phyloP scores from a whole-genome alignment of 1,284 basidiomycete species.

The Stereum hirsutum region DNA sequence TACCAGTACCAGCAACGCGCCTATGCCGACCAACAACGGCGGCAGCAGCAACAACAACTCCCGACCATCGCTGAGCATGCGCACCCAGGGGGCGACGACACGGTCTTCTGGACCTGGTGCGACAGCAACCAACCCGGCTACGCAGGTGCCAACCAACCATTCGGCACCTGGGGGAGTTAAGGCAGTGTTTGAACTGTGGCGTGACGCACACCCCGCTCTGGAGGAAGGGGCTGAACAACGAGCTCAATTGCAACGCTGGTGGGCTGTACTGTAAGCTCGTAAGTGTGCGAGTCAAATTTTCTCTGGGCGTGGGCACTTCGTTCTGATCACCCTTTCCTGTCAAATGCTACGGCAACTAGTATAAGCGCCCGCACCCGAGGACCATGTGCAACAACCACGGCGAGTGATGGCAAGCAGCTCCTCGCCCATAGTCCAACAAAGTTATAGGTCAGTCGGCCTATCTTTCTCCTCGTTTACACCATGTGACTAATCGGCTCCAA shows the following conservation, averaged over 20 bases:
- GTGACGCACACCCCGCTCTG: conserved; percentile 78
- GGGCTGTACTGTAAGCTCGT: conserved; percentile 75
- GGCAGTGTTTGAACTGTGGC: conserved; percentile 77
- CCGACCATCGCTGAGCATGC: conserved; percentile 49
- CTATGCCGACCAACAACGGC: conserved; percentile 36
- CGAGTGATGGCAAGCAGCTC: conserved; percentile 51
- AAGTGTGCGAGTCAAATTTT: conserved; percentile 20
- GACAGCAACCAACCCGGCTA: conserved; percentile 44
- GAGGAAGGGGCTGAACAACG: conserved; percentile 74
- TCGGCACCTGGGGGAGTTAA: conserved; percentile 69
- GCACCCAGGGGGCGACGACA: conserved; percentile 30
- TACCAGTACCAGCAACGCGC: too few relatives aligned
- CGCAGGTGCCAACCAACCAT: conserved; percentile 23
- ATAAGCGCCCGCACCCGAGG: conserved; percentile 77
- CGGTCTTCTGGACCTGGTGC: conserved; percentile 52
- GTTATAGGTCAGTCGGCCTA: conserved; percentile 22
- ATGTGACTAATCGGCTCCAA: too few relatives aligned
- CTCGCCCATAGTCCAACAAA: conserved; percentile 40
- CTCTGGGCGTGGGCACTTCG: conserved; percentile 5
- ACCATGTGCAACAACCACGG: conserved; percentile 70
- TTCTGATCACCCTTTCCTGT: conserved; percentile 1
- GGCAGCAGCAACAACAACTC: conserved; percentile 9
- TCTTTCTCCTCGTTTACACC: conserved; percentile 11
- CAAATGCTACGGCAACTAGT: too few relatives aligned
- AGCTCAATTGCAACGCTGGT: conserved; percentile 78